Conservation (phyloP, 2,329 filamentous ascomycete genomes). For the Monilinia vaccinii-corymbosi region DNA sequence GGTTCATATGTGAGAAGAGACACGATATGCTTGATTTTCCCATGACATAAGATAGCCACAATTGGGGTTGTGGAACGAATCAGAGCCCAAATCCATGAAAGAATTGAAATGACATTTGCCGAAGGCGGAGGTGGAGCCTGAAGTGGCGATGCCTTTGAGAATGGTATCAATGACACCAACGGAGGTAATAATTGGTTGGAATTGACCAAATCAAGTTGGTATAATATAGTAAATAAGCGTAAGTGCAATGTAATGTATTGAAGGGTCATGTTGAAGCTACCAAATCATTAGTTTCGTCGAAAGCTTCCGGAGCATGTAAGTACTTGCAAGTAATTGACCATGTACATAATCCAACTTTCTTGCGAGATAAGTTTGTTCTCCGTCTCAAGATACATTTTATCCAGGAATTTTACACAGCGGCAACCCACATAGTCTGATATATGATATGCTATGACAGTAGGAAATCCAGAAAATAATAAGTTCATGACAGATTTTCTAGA, state of each 20-base stretch:
- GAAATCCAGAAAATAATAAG: constrained; percentile 25
- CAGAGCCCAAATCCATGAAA: constrained; percentile 16
- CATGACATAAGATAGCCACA: constrained; percentile 19
- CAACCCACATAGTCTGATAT: constrained; percentile 22
- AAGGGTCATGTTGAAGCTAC: constrained; percentile 20
- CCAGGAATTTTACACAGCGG: constrained; percentile 18
- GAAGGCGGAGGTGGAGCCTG: constrained; percentile 14
- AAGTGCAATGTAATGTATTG: constrained; percentile 24
- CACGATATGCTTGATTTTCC: constrained; percentile 20
- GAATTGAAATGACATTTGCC: constrained; percentile 10
- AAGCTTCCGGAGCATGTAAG: background rate
- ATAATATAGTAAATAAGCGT: constrained; percentile 27
- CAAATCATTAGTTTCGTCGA: constrained; percentile 12
- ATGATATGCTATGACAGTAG: constrained; percentile 25
- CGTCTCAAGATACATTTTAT: constrained; percentile 18
- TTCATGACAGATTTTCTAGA: constrained; percentile 13
- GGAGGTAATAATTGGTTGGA: background rate
- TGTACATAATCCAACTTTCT: constrained; percentile 11
- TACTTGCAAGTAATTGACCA: constrained; percentile 14
- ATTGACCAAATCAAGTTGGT: constrained; percentile 26
- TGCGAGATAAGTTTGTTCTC: constrained; percentile 12
- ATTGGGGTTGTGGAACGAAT: constrained; percentile 21
- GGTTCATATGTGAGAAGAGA: constrained; percentile 22
- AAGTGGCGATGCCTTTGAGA: constrained; percentile 23
- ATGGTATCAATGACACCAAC: constrained; percentile 19